Conservation (phyloP, 208 protist genomes). For the Acanthamoeba quina region DNA sequence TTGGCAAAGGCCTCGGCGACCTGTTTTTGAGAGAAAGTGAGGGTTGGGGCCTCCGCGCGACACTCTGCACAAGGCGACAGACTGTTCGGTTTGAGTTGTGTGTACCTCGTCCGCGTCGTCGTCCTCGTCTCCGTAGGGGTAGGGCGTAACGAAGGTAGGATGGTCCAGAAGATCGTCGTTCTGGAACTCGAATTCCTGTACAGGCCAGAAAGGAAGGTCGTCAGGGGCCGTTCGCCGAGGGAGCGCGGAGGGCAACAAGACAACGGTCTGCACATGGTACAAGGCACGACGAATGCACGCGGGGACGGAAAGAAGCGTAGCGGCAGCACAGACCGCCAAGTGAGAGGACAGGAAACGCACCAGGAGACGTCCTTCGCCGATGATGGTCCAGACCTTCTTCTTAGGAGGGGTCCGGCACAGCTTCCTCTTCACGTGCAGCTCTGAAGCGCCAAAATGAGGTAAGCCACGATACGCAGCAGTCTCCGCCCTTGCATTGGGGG, state of each 20-base stretch:
- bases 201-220: neutral
- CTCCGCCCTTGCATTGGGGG: neutral
- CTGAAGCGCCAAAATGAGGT: neutral
- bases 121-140: slow-evolving; percentile 15
- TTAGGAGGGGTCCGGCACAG: neutral
- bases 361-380: slow-evolving; percentile 10
- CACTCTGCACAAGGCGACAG: neutral
- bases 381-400: slow-evolving; percentile 28
- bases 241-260: neutral
- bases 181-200: slow-evolving; percentile 30
- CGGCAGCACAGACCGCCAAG: neutral
- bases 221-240: neutral
- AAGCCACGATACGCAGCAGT: neutral
- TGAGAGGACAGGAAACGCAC: neutral
- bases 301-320: neutral
- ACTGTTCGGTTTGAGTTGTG: neutral
- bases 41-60: too few species aligned
- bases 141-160: slow-evolving; percentile 10
- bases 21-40: neutral
- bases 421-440: slow-evolving; percentile 6
- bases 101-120: neutral
- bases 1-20: neutral
- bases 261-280: neutral
- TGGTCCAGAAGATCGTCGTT: neutral
- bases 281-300: neutral